Evolutionary conservation across 2,329 filamentous ascomycete species (phyloP).

Genomic region (Aspergillus unguis): DNA sequence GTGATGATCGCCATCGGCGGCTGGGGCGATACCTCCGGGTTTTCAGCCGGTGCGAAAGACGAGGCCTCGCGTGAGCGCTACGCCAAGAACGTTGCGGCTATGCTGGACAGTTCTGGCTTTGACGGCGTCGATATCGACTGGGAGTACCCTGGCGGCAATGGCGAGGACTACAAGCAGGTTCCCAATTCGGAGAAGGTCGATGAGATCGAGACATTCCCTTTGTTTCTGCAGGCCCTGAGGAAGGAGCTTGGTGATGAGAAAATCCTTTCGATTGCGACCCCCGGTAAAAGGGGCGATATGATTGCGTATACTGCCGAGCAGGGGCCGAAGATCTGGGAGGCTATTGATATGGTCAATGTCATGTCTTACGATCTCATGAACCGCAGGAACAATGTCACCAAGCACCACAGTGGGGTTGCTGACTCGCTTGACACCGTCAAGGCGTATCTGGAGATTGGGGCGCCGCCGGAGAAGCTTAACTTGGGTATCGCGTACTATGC

Average conservation of each 20-base stretch:
- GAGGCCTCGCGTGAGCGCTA: constrained; percentile 55
- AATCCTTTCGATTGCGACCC: constrained; percentile 65
- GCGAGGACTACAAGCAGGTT: constrained; percentile 62
- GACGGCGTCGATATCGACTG: constrained; percentile 71
- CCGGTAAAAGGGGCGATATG: constrained; percentile 62
- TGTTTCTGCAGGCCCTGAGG: constrained; percentile 59
- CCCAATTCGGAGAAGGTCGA: constrained; percentile 58
- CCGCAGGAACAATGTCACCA: constrained; percentile 60
- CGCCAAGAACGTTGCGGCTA: constrained; percentile 61
- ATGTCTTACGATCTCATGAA: constrained; percentile 75
- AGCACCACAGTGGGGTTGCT: constrained; percentile 62
- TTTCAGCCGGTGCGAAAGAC: constrained; percentile 55
- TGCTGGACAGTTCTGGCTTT: constrained; percentile 60
- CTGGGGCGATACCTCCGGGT: constrained; percentile 68
- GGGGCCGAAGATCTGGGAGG: constrained; percentile 56
- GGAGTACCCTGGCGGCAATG: constrained; percentile 63
- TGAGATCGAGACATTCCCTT: constrained; percentile 62
- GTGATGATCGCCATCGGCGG: constrained; percentile 70
- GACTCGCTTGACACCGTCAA: constrained; percentile 55
- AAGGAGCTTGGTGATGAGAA: constrained; percentile 56
- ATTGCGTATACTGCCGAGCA: constrained; percentile 61
- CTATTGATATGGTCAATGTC: constrained; percentile 65
- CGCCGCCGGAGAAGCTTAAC: constrained; percentile 56
- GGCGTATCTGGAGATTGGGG: constrained; percentile 58
- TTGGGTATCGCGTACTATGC: constrained; percentile 67